Percentiles rank a stretch among this genome's conserved stretches.
Conservation (phyloP, 805 yeast species). For the Millerozyma miso region DNA sequence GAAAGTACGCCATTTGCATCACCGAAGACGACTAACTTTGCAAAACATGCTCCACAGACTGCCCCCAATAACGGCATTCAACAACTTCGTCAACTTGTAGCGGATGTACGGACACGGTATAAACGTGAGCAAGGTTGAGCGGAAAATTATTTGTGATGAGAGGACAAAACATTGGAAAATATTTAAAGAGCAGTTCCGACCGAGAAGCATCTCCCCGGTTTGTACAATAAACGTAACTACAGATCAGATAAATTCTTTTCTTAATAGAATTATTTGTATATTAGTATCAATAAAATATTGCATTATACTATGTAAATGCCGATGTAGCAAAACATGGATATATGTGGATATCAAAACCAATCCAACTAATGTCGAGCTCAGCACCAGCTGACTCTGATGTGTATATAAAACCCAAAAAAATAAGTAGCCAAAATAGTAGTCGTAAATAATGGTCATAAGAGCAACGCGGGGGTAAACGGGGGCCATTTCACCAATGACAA, state of each 20-base stretch:
- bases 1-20: slow-evolving; percentile 36
- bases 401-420: not conserved
- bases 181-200: no score
- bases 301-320: not conserved
- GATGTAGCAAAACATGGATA: not conserved
- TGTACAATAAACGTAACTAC: no score
- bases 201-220: no score
- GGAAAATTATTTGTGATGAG: no score
- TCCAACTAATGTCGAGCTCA: not conserved
- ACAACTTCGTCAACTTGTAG: slow-evolving; percentile 23
- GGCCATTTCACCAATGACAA: no score
- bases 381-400: not conserved
- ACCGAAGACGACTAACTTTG: slow-evolving; percentile 15
- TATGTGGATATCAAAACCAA: not conserved
- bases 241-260: no score
- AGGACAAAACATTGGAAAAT: no score
- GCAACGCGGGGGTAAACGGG: no score
- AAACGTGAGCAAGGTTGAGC: slow-evolving; percentile 9
- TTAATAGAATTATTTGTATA: not conserved
- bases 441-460: not conserved
- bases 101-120: slow-evolving; percentile 22
- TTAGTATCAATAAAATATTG: not conserved
- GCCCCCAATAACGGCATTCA: slow-evolving; percentile 16
- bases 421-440: not conserved
- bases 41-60: slow-evolving; percentile 4